phyloP scores from a whole-genome alignment of 2,329 filamentous ascomycete species.

The Venturia oleaginea region DNA sequence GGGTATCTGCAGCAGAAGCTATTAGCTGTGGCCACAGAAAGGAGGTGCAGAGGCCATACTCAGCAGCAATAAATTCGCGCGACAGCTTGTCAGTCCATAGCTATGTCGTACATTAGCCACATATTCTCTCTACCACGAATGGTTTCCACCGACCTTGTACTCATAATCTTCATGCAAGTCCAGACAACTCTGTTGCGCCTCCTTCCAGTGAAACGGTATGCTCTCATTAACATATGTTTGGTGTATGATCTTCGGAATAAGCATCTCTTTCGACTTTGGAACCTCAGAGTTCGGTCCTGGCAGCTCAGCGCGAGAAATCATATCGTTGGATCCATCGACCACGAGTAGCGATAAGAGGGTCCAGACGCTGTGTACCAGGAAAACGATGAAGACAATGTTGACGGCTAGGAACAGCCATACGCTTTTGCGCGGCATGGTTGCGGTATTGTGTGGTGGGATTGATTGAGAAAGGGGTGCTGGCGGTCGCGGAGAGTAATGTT shows the following conservation, averaged over 20 bases:
- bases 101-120: constrained; percentile 33
- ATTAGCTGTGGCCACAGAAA: constrained; percentile 8
- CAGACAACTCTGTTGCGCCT: constrained; percentile 56
- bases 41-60: constrained; percentile 30
- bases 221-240: constrained; percentile 66
- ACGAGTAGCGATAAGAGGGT: constrained; percentile 62
- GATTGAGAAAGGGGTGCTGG: neutral
- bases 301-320: constrained; percentile 57
- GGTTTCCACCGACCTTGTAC: constrained; percentile 49
- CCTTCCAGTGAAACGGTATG: constrained; percentile 57
- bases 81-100: constrained; percentile 68
- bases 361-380: constrained; percentile 59
- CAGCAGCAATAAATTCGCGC: constrained; percentile 59
- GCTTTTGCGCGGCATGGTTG: constrained; percentile 30
- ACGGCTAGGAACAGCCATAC: constrained; percentile 53
- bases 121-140: constrained; percentile 16
- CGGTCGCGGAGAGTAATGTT: neutral
- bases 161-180: constrained; percentile 62
- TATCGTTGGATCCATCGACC: constrained; percentile 57
- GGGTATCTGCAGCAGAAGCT: constrained; percentile 45
- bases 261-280: constrained; percentile 43
- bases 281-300: constrained; percentile 54
- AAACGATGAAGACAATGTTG: constrained; percentile 53
- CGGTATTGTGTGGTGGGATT: neutral
- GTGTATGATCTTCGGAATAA: constrained; percentile 71